phyloP scores from a whole-genome alignment of 345 rosid species.

The Geranium rotundifolium region DNA sequence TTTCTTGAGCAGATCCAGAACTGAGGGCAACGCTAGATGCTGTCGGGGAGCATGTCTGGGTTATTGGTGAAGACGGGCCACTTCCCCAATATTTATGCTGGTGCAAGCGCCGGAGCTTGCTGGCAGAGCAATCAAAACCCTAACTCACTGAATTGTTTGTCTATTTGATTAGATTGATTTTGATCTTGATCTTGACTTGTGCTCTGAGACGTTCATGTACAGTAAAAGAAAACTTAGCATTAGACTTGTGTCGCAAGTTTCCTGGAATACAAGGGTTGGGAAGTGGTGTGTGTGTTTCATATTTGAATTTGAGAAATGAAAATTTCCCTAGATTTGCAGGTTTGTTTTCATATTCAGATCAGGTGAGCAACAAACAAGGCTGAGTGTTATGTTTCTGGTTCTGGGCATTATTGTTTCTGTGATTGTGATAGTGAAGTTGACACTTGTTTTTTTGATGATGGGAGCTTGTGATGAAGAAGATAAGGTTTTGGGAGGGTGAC shows the following conservation, averaged over 20 bases:
- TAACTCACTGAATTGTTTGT: too few relatives aligned
- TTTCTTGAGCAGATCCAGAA: constrained; percentile 49
- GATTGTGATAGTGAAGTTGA: neutral
- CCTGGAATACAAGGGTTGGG: neutral
- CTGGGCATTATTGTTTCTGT: too few relatives aligned
- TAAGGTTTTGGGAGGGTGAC: neutral
- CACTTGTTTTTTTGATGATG: neutral
- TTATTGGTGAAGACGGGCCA: constrained; percentile 56
- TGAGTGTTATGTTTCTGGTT: neutral
- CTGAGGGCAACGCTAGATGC: constrained; percentile 59
- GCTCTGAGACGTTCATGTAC: constrained; percentile 9
- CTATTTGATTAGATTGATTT: too few relatives aligned
- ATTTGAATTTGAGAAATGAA: too few relatives aligned
- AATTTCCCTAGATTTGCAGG: too few relatives aligned
- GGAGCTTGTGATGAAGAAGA: neutral
- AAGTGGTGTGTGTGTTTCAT: too few relatives aligned
- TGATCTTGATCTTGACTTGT: constrained; percentile 5
- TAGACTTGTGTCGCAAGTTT: neutral
- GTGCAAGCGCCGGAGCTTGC: constrained; percentile 57
- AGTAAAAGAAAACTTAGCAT: neutral
- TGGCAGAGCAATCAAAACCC: constrained; percentile 7
- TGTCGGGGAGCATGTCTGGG: constrained; percentile 70
- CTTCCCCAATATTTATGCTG: constrained; percentile 57
- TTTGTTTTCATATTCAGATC: neutral
- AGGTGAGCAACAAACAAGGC: neutral